Evolutionary conservation across 345 rosid species (phyloP).

Genomic region (Trapa incisa): DNA sequence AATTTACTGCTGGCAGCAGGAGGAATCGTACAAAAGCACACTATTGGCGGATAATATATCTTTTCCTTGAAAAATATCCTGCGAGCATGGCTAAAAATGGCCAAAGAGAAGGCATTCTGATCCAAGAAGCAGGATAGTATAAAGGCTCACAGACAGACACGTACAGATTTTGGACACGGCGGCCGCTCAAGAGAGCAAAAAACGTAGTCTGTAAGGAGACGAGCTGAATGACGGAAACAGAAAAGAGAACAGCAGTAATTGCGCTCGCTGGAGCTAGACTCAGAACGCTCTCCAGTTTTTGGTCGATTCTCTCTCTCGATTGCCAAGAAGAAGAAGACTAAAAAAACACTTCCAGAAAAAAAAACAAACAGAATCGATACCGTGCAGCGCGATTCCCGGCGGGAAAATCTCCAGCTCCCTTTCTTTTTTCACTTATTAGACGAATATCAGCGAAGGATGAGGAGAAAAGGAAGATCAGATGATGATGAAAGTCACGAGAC

Average conservation of each 20-base stretch:
- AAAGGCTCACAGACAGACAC: background rate
- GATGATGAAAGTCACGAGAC: no score
- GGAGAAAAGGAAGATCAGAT: slow-evolving; percentile 6
- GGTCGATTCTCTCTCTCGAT: background rate
- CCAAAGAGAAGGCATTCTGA: background rate
- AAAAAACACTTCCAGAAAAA: no score
- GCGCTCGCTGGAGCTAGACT: background rate
- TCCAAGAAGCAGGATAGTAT: background rate
- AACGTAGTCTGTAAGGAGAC: background rate
- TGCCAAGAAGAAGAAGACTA: background rate
- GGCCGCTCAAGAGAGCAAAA: background rate
- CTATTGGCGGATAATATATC: background rate
- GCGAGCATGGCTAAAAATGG: background rate
- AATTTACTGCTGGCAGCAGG: background rate
- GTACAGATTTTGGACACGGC: no score
- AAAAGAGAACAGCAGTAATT: background rate
- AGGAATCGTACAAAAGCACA: background rate
- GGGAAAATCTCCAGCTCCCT: slow-evolving; percentile 6
- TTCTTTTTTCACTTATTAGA: background rate
- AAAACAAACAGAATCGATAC: background rate
- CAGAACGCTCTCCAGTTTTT: background rate
- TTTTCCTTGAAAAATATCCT: background rate
- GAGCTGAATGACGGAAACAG: background rate
- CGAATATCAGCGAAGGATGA: no score
- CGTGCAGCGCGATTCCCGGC: slow-evolving; percentile 8